Base-by-base conservation (phyloP, 2,329 filamentous ascomycete species). In the Colletotrichum incanum region DNA sequence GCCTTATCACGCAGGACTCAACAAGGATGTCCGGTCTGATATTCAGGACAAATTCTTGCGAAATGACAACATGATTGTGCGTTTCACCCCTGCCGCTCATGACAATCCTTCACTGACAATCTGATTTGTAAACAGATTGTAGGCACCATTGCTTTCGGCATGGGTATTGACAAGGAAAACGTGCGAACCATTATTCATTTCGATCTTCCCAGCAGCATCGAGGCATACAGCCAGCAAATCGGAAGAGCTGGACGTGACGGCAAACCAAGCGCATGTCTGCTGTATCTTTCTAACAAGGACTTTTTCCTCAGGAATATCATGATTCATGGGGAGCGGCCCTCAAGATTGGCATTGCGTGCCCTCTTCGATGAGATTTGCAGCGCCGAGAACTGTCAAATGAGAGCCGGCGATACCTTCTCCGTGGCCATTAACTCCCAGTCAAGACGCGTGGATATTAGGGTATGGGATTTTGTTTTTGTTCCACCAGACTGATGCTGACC, bases 291-390 rank as follows among this genome's bases (percentile, higher is more conserved):
- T 50, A 84, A 83, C 0, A 85, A 89, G 52, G 89, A 91, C 73
- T 87, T 90, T 52, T 87, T 89, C 76, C 76, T 90, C 18, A 85
- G 86, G 14, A 90, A 92, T 73, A 86, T 87, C 73, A 91, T 92
- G 76, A 86, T 88, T 0, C 84, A 89, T 9, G 88, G 89, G 0
- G 89, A 92, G 71, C 79, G 91, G 0, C 90, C 90, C 0, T 89
- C 89, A 3, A 80, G 80, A 0, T 77, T 81, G 11, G 89, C 87
- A 0, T 78, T 92, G 0, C 79, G 78, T 5, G 76, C 78, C 0
- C 79, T 92, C 0, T 78, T 92, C 3, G 76, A 83, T 8, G 84
- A 90, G 2, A 83, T 92, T 9, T 89, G 91, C 67, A 79, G 80
- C 34, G 74, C 77, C 0, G 77, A 81, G 12, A 78, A 78, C 9